Evolutionary conservation across 176 grass and related monocot species (phyloP), one percentile per base, ranked within the genome.

Genomic region (Aegilops sharonensis): DNA sequence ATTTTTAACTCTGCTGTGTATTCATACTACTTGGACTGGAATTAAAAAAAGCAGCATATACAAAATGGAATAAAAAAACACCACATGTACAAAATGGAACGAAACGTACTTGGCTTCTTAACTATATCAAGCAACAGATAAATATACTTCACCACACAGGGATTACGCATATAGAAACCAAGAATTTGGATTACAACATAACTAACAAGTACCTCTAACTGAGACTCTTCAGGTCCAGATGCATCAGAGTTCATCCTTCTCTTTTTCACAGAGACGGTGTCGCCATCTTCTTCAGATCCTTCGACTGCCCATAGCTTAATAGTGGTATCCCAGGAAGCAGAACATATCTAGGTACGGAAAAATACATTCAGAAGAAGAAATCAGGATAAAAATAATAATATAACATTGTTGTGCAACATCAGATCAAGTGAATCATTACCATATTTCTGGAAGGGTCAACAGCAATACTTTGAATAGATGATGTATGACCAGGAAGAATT

Each of bases 321-420:
- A 47, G 92, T 91, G 72, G 77, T 87, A 79, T 99, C 97, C 97
- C 97, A 99, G 64, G 97, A 96, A 87, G 89, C 94, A 74, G 97
- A 99, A 93, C 94, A 96, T 67, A 99, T 84, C 97, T 99, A 86
- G 37, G 83, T 66, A 75, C 48, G 18, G 11, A 82, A 88, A 68
- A 62, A 65, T 64, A 82, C 11, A 10, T 76, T 59, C 80, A 36
- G 78, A 88, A 23, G 29, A 83, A 83, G 30, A 83, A 83, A 40
- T 13, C 3, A 60, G 11, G 64, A 43, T 62, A 84, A 86, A 63
- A 31, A 23, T 63, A 75, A 83, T 40, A 15, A 65, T n/a, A 48
- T 36, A 85, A 8, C 47, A 25, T 25, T 54, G 36, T 6, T 75
- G 43, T 9, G 21, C 37, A 84, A 89, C 3, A 59, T 8, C 5